phyloP scores from a whole-genome alignment of 2,329 filamentous ascomycete species.

The Ophiosphaerella narmari region DNA sequence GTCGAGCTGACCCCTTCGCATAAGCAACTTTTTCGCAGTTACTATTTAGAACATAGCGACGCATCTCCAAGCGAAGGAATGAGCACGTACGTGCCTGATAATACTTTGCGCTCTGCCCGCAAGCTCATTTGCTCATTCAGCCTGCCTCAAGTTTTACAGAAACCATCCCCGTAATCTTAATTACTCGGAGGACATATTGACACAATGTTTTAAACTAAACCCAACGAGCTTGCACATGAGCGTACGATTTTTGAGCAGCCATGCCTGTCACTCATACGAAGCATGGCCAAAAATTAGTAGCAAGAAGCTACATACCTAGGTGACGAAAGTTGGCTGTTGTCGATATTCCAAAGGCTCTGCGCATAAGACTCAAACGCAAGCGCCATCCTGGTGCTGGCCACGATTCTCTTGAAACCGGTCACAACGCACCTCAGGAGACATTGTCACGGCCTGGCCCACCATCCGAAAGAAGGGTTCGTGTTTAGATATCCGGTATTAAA shows the following conservation, averaged over 20 bases:
- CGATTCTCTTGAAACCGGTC: no score
- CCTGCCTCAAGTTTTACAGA: conserved; percentile 30
- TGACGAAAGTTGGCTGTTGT: not conserved
- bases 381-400: conserved; percentile 31
- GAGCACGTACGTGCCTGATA: conserved; percentile 26
- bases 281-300: conserved; percentile 33
- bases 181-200: conserved; percentile 33
- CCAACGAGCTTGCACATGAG: conserved; percentile 29
- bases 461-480: no score
- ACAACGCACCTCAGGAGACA: no score
- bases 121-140: conserved; percentile 28
- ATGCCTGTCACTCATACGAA: conserved; percentile 37
- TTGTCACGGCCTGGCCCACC: no score
- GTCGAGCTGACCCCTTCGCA: not conserved
- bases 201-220: conserved; percentile 32
- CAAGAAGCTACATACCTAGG: conserved; percentile 35
- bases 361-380: conserved; percentile 28
- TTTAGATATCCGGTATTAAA: no score
- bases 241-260: conserved; percentile 20
- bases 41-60: conserved; percentile 7
- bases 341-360: conserved; percentile 1
- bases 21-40: no score
- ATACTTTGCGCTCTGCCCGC: conserved; percentile 25
- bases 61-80: conserved; percentile 27
- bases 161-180: conserved; percentile 29